These are phyloP conservation scores for Chiua virens DNA, from an alignment of 768 basidiomycete genomes.

Conservation along the genomic window DNA sequence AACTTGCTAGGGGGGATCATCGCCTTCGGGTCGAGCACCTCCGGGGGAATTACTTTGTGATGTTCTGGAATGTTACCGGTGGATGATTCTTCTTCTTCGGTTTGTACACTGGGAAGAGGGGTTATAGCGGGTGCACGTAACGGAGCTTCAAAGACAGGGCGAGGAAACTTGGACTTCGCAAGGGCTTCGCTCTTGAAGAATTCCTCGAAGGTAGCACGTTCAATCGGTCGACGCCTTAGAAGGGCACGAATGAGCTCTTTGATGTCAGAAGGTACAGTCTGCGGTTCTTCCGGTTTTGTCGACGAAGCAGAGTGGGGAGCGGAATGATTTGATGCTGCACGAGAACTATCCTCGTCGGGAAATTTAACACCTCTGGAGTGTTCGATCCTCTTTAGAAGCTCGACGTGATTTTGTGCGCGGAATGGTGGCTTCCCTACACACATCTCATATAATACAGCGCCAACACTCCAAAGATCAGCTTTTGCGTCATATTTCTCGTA, in stretches of 20 bases:
- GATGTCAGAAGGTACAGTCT: slow-evolving; percentile 73
- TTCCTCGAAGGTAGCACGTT: slow-evolving; percentile 87
- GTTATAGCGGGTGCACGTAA: slow-evolving; percentile 10
- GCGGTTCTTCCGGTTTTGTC: slow-evolving; percentile 45
- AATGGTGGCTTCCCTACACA: slow-evolving; percentile 91
- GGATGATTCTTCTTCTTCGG: slow-evolving; percentile 31
- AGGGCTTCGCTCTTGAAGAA: slow-evolving; percentile 85
- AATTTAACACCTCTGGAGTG: slow-evolving; percentile 89
- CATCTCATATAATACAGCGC: slow-evolving; percentile 96
- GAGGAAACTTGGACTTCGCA: slow-evolving; percentile 74
- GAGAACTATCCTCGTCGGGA: slow-evolving; percentile 79
- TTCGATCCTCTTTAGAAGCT: slow-evolving; percentile 91
- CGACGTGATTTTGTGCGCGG: slow-evolving; percentile 94
- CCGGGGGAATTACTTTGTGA: slow-evolving; percentile 72
- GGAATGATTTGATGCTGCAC: slow-evolving; percentile 37
- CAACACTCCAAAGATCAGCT: slow-evolving; percentile 97
- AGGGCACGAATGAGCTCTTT: slow-evolving; percentile 86
- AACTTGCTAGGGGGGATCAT: slow-evolving; percentile 85
- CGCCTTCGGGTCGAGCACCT: slow-evolving; percentile 75
- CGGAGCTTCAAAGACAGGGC: slow-evolving; percentile 35
- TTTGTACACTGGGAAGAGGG: slow-evolving; percentile 15
- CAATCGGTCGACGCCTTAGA: slow-evolving; percentile 78
- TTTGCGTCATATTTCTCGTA: slow-evolving; percentile 98
- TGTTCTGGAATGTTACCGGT: slow-evolving; percentile 61
- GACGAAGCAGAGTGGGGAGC: slow-evolving; percentile 16